Evolutionary conservation across 2,329 filamentous ascomycete species (phyloP).

Genomic region (Aspergillus novofumigatus): DNA sequence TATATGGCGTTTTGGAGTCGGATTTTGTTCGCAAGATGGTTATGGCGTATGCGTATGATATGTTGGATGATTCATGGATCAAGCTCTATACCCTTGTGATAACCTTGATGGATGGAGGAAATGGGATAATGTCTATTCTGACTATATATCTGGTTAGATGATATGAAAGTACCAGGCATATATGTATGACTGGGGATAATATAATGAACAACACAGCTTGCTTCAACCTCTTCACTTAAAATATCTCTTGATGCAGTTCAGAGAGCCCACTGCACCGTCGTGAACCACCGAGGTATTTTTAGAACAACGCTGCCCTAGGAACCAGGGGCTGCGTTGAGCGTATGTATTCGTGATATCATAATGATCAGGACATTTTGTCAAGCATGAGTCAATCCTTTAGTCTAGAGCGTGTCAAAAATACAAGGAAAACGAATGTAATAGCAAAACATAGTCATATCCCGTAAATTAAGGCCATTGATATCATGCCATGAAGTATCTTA

Average conservation of each 20-base stretch:
- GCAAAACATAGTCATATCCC: not conserved
- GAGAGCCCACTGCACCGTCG: not conserved
- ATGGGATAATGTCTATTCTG: not conserved
- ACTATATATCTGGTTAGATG: not conserved
- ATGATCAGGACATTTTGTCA: not conserved
- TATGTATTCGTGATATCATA: not conserved
- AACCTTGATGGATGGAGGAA: not conserved
- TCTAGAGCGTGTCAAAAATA: not conserved
- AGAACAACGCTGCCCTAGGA: not conserved
- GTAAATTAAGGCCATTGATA: not conserved
- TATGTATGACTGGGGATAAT: not conserved
- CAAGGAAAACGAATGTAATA: not conserved
- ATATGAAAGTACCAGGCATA: not conserved
- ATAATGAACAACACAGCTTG: not conserved
- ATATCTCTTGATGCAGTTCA: not conserved
- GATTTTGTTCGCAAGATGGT: not conserved
- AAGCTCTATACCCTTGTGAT: not conserved
- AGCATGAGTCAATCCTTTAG: not conserved
- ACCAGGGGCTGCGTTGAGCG: not conserved
- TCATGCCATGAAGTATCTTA: slow-evolving; percentile 3
- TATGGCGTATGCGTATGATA: not conserved
- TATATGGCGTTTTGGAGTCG: not conserved
- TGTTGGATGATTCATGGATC: not conserved
- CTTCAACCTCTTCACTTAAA: not conserved
- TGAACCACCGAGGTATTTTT: not conserved